Evolutionary conservation across 2,329 filamentous ascomycete species (phyloP).

Genomic region (Akanthomyces uredinophilus): DNA sequence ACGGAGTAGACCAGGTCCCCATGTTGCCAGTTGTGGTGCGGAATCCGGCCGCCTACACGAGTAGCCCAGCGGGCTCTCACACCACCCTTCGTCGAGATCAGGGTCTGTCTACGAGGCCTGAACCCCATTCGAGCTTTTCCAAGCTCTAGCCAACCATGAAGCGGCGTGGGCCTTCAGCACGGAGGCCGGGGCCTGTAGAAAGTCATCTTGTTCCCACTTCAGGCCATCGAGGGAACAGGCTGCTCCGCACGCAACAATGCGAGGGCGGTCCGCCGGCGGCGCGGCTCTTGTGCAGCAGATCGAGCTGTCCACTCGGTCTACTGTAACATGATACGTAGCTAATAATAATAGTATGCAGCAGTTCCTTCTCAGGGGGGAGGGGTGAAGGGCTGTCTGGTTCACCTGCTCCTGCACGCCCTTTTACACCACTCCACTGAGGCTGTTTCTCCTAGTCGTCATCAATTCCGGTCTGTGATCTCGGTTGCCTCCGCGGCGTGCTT

Average conservation of each 20-base stretch:
- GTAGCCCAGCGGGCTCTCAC: slow-evolving; percentile 4
- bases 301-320: not conserved
- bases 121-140: not conserved
- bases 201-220: slow-evolving; percentile 3
- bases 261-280: slow-evolving; percentile 7
- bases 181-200: not conserved
- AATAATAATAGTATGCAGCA: not conserved
- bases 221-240: slow-evolving; percentile 2
- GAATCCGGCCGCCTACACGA: slow-evolving; percentile 12
- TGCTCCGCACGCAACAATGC: not conserved
- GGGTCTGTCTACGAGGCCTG: not conserved
- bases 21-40: not conserved
- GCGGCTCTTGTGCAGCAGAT: not conserved
- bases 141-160: slow-evolving; percentile 2
- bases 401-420: slow-evolving; percentile 1
- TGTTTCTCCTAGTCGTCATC: not conserved
- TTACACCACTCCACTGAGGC: slow-evolving; percentile 12
- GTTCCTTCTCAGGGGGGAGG: not conserved
- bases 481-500: slow-evolving; percentile 10
- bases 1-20: not conserved
- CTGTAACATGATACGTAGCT: not conserved
- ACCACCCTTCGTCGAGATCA: not conserved
- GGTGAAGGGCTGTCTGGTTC: not conserved
- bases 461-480: slow-evolving; percentile 12
- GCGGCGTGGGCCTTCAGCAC: not conserved